Evolutionary conservation across 2,329 filamentous ascomycete species (phyloP).

Genomic region (Paecilomyces formosus): DNA sequence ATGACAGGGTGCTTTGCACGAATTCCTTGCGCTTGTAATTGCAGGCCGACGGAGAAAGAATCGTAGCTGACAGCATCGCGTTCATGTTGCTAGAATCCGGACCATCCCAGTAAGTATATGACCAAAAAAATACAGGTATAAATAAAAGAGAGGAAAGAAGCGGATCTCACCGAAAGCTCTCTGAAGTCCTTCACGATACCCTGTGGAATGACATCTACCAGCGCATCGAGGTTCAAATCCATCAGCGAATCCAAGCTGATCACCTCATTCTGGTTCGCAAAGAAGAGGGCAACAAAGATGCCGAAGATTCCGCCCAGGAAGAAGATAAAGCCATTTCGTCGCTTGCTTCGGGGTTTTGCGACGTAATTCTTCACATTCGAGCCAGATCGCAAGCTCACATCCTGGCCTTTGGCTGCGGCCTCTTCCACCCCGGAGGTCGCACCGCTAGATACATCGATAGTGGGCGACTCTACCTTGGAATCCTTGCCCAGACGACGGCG

Average conservation of each 20-base stretch:
- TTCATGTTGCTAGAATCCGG: slow-evolving; percentile 58
- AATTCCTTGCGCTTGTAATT: slow-evolving; percentile 74
- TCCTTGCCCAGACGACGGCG: slow-evolving; percentile 36
- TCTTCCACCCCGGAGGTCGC: neutral
- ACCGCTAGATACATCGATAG: slow-evolving; percentile 11
- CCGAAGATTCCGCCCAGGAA: slow-evolving; percentile 83
- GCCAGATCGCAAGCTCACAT: slow-evolving; percentile 24
- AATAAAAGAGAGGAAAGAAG: slow-evolving; percentile 16
- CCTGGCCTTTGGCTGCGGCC: slow-evolving; percentile 14
- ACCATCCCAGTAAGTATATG: slow-evolving; percentile 5
- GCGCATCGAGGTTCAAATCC: slow-evolving; percentile 69
- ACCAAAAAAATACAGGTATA: neutral
- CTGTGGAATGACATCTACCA: slow-evolving; percentile 82
- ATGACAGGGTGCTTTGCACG: slow-evolving; percentile 79
- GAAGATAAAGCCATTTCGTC: slow-evolving; percentile 76
- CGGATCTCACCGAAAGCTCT: slow-evolving; percentile 63
- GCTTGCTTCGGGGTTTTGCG: slow-evolving; percentile 50
- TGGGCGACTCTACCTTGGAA: slow-evolving; percentile 15
- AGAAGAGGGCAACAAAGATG: slow-evolving; percentile 78
- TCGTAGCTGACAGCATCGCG: slow-evolving; percentile 86
- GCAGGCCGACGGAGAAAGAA: slow-evolving; percentile 82
- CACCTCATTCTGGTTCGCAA: slow-evolving; percentile 81
- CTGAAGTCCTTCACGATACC: slow-evolving; percentile 78
- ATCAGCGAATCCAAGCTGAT: slow-evolving; percentile 71
- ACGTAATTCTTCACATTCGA: slow-evolving; percentile 14